Conservation (phyloP, 163 green algal genomes). For the Scenedesmus sp. region DNA sequence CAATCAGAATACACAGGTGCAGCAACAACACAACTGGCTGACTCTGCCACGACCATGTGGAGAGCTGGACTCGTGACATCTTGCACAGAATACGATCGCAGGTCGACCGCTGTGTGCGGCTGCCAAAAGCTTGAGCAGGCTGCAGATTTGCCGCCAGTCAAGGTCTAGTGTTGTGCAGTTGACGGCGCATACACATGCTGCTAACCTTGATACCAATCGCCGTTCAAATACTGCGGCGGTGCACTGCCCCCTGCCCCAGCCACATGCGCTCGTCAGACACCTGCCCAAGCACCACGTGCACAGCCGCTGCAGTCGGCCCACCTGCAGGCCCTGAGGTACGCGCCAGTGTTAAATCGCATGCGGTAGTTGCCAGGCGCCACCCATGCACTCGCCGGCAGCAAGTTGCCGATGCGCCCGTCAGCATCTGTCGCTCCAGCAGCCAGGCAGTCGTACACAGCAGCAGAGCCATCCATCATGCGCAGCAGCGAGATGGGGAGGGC, state of each 20-base stretch:
- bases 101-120: too few relatives aligned
- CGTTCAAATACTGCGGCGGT: not conserved
- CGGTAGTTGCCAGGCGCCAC: constrained; percentile 82
- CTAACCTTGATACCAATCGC: too few relatives aligned
- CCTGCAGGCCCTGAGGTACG: constrained; percentile 81
- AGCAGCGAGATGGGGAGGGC: constrained; percentile 82
- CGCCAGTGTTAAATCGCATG: constrained; percentile 84
- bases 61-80: too few relatives aligned
- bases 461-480: constrained; percentile 55
- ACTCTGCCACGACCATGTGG: too few relatives aligned
- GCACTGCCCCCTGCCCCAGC: not conserved
- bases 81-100: too few relatives aligned
- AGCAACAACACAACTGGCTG: too few relatives aligned
- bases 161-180: too few relatives aligned
- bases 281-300: not conserved
- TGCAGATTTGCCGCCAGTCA: not conserved
- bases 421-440: constrained; percentile 76
- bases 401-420: constrained; percentile 82
- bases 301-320: not conserved
- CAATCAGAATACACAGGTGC: not conserved
- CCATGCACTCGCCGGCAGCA: constrained; percentile 71
- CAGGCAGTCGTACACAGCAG: constrained; percentile 68
- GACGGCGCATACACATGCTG: too few relatives aligned
- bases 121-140: too few relatives aligned
- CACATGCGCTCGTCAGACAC: not conserved